A percentile compares a stretch with the other conserved stretches of the same genome.
Conservation (phyloP, 352 stramenopile species). For the Globisporangium sylvaticum region DNA sequence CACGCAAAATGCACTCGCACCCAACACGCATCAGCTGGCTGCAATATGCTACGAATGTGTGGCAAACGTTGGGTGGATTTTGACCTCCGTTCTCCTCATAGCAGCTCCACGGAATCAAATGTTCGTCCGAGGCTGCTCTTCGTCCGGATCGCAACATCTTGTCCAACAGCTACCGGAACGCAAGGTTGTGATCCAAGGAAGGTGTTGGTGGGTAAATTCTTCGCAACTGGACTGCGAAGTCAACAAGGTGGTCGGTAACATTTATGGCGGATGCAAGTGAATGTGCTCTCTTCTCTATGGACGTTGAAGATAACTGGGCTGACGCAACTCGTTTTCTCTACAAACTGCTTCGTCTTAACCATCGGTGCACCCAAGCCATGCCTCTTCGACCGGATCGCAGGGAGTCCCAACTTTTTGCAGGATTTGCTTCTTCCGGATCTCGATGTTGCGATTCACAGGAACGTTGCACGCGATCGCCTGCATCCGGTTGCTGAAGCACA, state of each 20-base stretch:
- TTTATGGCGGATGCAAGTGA: not conserved
- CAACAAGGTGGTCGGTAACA: not conserved
- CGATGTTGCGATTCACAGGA: not conserved
- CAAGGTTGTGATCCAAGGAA: not conserved
- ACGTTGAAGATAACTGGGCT: too few species aligned
- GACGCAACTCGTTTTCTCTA: too few species aligned
- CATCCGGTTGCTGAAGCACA: slow-evolving; percentile 10
- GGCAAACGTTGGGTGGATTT: not conserved
- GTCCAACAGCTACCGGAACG: not conserved
- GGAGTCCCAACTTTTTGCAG: not conserved
- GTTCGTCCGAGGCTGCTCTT: too few species aligned
- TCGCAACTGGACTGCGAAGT: not conserved
- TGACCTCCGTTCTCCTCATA: not conserved
- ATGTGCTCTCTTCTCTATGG: too few species aligned
- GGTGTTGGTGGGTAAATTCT: not conserved
- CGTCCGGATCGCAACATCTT: too few species aligned
- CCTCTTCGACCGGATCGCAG: slow-evolving; percentile 10
- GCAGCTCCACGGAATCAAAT: too few species aligned
- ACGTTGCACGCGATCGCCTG: not conserved
- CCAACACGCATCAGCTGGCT: too few species aligned
- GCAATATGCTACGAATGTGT: not conserved
- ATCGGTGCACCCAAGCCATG: slow-evolving; percentile 9
- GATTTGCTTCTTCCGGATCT: slow-evolving; percentile 9
- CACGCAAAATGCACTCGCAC: not conserved
- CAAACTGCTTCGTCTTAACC: not conserved